Base-by-base conservation (phyloP, 441 rosid genomes). In the Gossypium davidsonii region DNA sequence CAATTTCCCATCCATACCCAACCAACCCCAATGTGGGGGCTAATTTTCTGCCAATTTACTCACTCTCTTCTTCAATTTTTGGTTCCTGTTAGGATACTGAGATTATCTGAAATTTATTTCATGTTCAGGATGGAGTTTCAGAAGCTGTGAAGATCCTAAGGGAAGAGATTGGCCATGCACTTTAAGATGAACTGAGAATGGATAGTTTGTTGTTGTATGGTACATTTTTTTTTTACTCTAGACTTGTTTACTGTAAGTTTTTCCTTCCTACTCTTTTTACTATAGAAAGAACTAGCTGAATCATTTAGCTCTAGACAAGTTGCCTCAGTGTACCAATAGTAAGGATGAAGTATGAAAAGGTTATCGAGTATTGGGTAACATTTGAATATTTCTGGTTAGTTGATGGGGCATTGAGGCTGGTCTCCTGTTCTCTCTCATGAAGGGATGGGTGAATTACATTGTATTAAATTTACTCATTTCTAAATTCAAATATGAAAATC, bases 61-160 rank as follows among this genome's bases (percentile, higher is more conserved):
- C 20, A 1, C 8, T 39, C 26, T 42, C 8, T 46, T 3, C n/a
- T 46, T 67, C 4, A 21, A 2, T 46, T 25, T 39, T 23, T 6
- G 9, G 39, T 23, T 67, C 20, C 2, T 48, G 42, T 6, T 26
- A 8, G 34, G 8, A 56, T 25, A 15, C 28, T 34, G 31, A 18
- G 2, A 31, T 34, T 31, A 18, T 46, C 21, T 12, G 23, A 42
- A 6, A 42, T 18, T 57, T 39, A 11, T 7, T 64, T 25, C 17
- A 6, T 17, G 63, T 74, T 72, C 76, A 82, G 91, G 89, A 87
- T 81, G 93, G 93, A 81, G 87, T 87, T 68, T 68, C 82, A 7
- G 87, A 86, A 81, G 93, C 90, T 74, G 88, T 85, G 77, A 86
- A 73, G 76, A 79, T 82, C 72, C 83, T 89, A 44, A 78, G 80